Conservation (phyloP, 139 green algal species). For the Edaphochlamys debaryana region DNA sequence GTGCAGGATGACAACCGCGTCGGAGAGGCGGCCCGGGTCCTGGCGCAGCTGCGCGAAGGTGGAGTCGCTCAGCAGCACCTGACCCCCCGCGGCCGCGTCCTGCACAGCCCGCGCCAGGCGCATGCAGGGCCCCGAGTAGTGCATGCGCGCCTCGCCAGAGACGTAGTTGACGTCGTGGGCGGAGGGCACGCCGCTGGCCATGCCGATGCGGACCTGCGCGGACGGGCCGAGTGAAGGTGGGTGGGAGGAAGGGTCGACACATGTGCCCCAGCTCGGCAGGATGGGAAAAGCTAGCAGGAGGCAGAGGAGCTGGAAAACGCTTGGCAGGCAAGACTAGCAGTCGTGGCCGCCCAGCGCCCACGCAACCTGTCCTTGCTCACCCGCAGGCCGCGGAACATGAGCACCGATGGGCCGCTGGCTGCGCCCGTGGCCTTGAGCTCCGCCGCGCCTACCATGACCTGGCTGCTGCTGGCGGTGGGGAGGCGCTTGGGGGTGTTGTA, state of each 20-base stretch:
- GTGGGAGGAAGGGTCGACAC: no score
- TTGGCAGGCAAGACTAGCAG: no score
- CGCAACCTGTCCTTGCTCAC: no score
- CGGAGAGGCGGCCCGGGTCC: not conserved
- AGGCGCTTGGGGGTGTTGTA: no score
- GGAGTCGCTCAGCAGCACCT: conserved; percentile 12
- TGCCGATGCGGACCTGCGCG: conserved; percentile 1
- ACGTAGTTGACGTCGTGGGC: conserved; percentile 2
- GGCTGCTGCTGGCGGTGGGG: no score
- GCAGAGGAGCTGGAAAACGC: no score
- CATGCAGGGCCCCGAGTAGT: conserved; percentile 27
- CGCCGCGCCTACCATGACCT: no score
- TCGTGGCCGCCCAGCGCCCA: no score
- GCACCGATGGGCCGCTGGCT: not conserved
- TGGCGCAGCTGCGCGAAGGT: conserved; percentile 10
- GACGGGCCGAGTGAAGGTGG: no score
- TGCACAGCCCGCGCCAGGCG: not conserved
- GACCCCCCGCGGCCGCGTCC: conserved; percentile 9
- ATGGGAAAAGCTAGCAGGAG: no score
- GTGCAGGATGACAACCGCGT: not conserved
- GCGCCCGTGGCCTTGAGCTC: not conserved
- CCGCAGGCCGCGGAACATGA: conserved; percentile 8
- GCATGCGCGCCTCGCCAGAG: not conserved
- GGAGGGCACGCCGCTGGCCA: not conserved
- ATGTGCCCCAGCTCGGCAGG: no score